A percentile compares a stretch with the other conserved stretches of the same genome.
phyloP scores from a whole-genome alignment of 352 stramenopile genomes.

The Pythium utonaiense region DNA sequence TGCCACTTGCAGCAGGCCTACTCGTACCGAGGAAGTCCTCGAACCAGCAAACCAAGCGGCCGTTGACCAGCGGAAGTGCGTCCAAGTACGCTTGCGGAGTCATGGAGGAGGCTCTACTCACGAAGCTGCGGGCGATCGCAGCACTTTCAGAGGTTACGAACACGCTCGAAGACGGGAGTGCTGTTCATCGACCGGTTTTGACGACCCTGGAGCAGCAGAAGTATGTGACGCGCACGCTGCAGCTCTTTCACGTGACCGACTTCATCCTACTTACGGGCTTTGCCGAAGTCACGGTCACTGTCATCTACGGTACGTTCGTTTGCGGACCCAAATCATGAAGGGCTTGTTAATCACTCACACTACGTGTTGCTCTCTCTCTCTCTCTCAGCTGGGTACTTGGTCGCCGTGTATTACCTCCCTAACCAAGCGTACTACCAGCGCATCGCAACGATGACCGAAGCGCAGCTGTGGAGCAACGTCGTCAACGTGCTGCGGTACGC shows the following conservation, averaged over 20 bases:
- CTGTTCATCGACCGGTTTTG: background rate
- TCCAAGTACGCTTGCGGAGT: no score
- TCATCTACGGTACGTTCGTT: slow-evolving; percentile 21
- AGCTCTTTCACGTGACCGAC: slow-evolving; percentile 12
- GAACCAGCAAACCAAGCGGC: no score
- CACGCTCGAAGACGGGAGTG: no score
- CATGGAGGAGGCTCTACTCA: no score
- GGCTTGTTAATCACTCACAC: no score
- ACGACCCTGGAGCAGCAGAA: background rate
- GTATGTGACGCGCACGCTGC: background rate
- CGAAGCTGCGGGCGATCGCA: no score
- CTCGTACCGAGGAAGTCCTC: no score
- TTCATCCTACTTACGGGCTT: slow-evolving; percentile 26
- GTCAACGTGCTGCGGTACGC: background rate
- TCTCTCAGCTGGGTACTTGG: background rate
- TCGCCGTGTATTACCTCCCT: slow-evolving; percentile 5
- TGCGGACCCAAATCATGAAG: no score
- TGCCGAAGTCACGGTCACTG: slow-evolving; percentile 22
- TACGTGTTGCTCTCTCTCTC: background rate
- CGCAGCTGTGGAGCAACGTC: background rate
- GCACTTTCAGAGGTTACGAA: no score
- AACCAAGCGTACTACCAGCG: background rate
- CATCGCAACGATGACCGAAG: background rate
- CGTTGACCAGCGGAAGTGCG: no score
- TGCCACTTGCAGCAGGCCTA: no score